Evolutionary conservation across 73 alveolate species (phyloP), one percentile per base, ranked within the genome.

Genomic region (Uronychia setigera): DNA sequence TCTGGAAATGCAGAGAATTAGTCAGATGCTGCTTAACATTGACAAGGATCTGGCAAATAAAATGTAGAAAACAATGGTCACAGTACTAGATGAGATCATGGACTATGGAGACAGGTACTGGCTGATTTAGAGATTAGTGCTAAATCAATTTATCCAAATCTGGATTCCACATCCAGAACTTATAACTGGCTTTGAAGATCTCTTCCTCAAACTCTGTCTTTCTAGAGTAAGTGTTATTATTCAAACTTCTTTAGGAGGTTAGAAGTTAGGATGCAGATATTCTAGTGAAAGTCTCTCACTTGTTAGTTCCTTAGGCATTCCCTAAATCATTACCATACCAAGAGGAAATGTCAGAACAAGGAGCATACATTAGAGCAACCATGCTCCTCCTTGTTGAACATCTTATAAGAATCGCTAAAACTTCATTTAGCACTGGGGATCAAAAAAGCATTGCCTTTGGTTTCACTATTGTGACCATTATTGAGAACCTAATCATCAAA

Each of bases 211-310:
- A 29, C 76, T 89, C 32, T 35, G 88, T 1, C 58, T 84, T 32
- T 83, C 83, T 60, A 28, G 88, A 32, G 95, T 46, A 46, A 46
- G 67, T 19, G n/a, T 46, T 46, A 5, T 19, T 46, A 5, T 46
- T 5, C 5, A 46, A 11, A 19, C n/a, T n/a, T n/a, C n/a, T n/a
- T 11, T 46, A 46, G 67, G 67, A 89, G 59, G 60, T 84, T 58
- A 75, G 95, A 57, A 28, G 83, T 11, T 60, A 74, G 0, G 95
- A 89, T 74, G n/a, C 92, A 0, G 95, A 89, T 1, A 83, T 89
- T 30, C 80, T 58, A 29, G 83, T 89, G 26, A 26, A 60, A 26
- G 29, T 32, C 33, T 58, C 83, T 0, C 26, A 32, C 27, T 35
- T 31, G 1, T 33, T 89, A 74, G 77, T 89, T 1, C 87, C 87